Percentiles rank a stretch among this genome's conserved stretches.
Conservation (phyloP, 179 eudicot species). For the Heliamphora ciliata region DNA sequence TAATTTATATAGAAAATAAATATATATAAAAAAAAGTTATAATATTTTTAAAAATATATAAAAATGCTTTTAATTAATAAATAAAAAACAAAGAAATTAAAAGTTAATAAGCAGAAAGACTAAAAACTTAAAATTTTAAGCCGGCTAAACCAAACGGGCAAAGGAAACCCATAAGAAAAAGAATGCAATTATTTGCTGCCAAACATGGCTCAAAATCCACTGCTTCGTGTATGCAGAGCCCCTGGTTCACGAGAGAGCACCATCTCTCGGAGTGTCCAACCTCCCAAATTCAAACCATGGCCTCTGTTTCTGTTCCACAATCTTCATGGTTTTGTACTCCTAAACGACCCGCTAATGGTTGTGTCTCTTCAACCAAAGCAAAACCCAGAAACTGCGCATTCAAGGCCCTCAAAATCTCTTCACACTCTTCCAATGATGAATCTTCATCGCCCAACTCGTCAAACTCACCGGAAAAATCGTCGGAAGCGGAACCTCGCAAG, state of each 20-base stretch:
- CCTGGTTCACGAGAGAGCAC: neutral
- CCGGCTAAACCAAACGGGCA: no score
- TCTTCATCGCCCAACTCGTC: slow-evolving; percentile 31
- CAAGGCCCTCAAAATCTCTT: slow-evolving; percentile 32
- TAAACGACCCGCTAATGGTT: slow-evolving; percentile 13
- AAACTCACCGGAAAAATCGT: slow-evolving; percentile 18
- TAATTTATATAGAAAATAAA: no score
- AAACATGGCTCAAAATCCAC: neutral
- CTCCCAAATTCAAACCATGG: slow-evolving; percentile 21
- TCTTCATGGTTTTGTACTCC: slow-evolving; percentile 23
- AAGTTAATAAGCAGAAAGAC: no score
- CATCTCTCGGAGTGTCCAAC: no score
- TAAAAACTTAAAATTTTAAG: no score
- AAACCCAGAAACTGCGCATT: slow-evolving; percentile 24
- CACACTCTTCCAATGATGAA: slow-evolving; percentile 34
- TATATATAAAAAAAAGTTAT: no score
- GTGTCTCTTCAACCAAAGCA: slow-evolving; percentile 5
- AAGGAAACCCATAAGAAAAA: no score
- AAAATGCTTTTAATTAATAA: no score
- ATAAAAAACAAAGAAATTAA: no score
- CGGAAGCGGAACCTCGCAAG: slow-evolving; percentile 18
- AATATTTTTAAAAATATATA: no score
- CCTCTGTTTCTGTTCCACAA: slow-evolving; percentile 27
- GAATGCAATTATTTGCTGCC: neutral
- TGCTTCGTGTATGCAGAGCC: neutral